Base-by-base conservation (phyloP, 495 filamentous ascomycete genomes). In the Aspergillus funiculosus region DNA sequence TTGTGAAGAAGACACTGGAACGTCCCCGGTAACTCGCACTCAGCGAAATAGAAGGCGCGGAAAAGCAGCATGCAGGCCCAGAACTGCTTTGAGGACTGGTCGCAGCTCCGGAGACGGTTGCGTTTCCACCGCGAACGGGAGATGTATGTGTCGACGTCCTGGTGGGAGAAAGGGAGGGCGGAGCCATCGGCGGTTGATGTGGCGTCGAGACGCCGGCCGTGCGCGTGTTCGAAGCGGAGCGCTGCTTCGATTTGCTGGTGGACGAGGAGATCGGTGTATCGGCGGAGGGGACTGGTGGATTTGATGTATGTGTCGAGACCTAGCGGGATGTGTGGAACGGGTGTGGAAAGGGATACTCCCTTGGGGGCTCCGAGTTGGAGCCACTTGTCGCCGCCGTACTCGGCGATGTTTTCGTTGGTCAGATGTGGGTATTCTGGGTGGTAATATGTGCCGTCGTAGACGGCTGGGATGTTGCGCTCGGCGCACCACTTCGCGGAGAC, bases 191-290 rank as follows among this genome's bases (percentile, higher is more conserved):
- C 39, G 6, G 29, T 11, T 1, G 17, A 11, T 24, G 52, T 60
- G 18, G 68, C 74, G 27, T 77, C 57, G 26, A 87, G 72, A 17
- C 63, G 71, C 4, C 65, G 53, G 9, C 79, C 78, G 5, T 70
- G 69, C 24, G 68, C 63, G 14, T 73, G 64, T 66, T 92, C 89
- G 58, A 85, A 77, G 6, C 81, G 74, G 28, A 97, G 59, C 0
- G 83, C 84, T 0, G 87, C 81, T 62, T 94, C 83, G 51, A 98
- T 89, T 55, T 97, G 91, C 76, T 88, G 96, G 61, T 95, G 89
- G 0, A 78, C 72, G n/a, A 96, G 67, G 50, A 97, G 63, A 61
- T 98, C 92, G 11, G 67, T 65, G 64, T 82, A 95, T 21, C 92
- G 77, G 13, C 92, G 86, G 6, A 98, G 72, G 2, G 92, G 92